Evolutionary conservation across 2,329 filamentous ascomycete genomes (phyloP), one percentile per base, ranked within the genome.

Genomic region (Chlorencoelia australis): DNA sequence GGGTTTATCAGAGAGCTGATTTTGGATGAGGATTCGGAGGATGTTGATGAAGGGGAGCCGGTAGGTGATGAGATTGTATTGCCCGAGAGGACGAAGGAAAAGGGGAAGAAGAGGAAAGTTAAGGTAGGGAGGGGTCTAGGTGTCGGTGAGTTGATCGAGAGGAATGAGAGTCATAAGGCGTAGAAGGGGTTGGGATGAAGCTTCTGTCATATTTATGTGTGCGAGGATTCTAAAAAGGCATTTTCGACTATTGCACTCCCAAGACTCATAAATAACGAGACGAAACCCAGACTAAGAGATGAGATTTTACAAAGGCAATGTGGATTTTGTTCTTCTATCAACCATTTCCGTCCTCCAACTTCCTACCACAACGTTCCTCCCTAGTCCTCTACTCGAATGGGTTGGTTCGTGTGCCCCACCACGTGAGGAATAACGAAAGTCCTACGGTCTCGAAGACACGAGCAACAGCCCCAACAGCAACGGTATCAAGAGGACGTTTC

Each of bases 321-420:
- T n/a, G n/a, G n/a, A n/a, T n/a, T n/a, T n/a, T n/a, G n/a, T n/a
- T n/a, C n/a, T n/a, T n/a, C n/a, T n/a, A n/a, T n/a, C n/a, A n/a
- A n/a, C n/a, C n/a, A n/a, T n/a, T n/a, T n/a, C n/a, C n/a, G n/a
- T n/a, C n/a, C n/a, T n/a, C n/a, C n/a, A n/a, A n/a, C n/a, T n/a
- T n/a, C n/a, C n/a, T n/a, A n/a, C n/a, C n/a, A n/a, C n/a, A n/a
- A n/a, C n/a, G n/a, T n/a, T n/a, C n/a, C n/a, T n/a, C n/a, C n/a
- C n/a, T n/a, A n/a, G n/a, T n/a, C n/a, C n/a, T 50, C 49, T 54
- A 56, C 33, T 56, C 77, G 63, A 94, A 93, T 43, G 86, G 86
- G 69, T 87, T 89, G 66, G 86, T 91, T 59, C 83, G 81, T 56
- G 89, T 95, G 56, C 89, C 89, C 89, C 89, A 96, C 82, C 85